Percentiles rank a stretch among this genome's conserved stretches.
These are phyloP conservation scores for Persicaria tinctoria DNA, from an alignment of 148 eudicot species.

Conservation along the genomic window DNA sequence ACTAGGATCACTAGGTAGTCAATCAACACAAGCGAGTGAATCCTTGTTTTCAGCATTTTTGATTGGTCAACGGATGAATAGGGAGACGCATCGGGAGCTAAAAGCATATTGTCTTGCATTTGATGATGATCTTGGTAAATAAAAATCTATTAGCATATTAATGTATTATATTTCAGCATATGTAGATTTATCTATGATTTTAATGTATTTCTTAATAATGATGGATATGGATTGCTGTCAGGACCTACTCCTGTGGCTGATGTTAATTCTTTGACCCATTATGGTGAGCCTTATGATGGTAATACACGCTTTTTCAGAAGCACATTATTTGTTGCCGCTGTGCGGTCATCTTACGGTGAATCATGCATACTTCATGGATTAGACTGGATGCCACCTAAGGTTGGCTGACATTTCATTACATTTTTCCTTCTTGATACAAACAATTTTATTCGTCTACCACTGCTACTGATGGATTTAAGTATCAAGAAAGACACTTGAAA, in stretches of 20 bases:
- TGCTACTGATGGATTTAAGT: not conserved
- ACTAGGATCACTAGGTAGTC: constrained; percentile 26
- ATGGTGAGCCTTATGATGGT: constrained; percentile 98
- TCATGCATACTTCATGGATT: constrained; percentile 94
- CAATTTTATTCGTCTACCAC: not conserved
- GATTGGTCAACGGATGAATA: constrained; percentile 96
- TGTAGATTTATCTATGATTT: not conserved
- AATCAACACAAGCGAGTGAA: constrained; percentile 51
- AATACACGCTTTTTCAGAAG: constrained; percentile 96
- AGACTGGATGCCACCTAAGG: constrained; percentile 99
- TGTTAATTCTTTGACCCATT: constrained; percentile 84
- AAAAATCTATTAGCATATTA: not conserved
- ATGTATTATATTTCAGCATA: not conserved
- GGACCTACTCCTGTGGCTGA: constrained; percentile 84
- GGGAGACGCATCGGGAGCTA: constrained; percentile 95
- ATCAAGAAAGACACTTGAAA: not conserved
- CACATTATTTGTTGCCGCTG: constrained; percentile 96
- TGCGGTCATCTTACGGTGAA: constrained; percentile 92
- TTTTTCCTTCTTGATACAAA: not conserved
- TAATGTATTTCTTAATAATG: not conserved
- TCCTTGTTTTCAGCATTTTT: constrained; percentile 89
- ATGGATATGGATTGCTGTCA: constrained; percentile 19
- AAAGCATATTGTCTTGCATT: constrained; percentile 98
- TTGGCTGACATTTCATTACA: constrained; percentile 12
- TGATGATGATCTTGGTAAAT: constrained; percentile 85